Conservation (phyloP, 2,329 filamentous ascomycete genomes). For the Diaporthe helianthi region DNA sequence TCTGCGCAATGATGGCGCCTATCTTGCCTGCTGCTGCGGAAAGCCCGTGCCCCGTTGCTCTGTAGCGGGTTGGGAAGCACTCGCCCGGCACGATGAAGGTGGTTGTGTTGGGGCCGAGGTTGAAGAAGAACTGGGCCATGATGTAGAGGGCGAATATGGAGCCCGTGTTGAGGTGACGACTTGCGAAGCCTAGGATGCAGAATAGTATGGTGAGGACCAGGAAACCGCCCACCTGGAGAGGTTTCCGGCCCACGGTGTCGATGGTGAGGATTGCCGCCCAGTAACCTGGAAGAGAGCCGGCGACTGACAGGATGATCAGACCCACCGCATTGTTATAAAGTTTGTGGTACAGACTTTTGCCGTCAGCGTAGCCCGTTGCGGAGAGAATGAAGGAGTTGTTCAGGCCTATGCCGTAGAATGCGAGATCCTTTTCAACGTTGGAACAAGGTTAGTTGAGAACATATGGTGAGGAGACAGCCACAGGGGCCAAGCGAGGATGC, state of each 20-base stretch:
- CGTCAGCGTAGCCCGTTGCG: constrained; percentile 74
- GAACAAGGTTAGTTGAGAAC: background rate
- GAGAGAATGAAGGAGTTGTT: constrained; percentile 76
- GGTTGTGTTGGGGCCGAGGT: constrained; percentile 70
- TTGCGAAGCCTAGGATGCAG: constrained; percentile 67
- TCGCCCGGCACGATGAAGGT: constrained; percentile 71
- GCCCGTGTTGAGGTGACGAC: constrained; percentile 54
- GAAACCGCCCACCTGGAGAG: constrained; percentile 73
- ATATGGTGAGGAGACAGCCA: background rate
- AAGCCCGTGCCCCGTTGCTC: constrained; percentile 68
- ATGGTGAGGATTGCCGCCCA: constrained; percentile 77
- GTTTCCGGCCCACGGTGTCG: constrained; percentile 78
- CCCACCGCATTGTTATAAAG: constrained; percentile 78
- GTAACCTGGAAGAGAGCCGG: constrained; percentile 81
- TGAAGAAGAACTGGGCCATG: constrained; percentile 71
- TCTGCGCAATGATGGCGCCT: constrained; percentile 72
- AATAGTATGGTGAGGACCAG: constrained; percentile 67
- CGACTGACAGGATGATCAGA: constrained; percentile 78
- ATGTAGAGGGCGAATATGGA: constrained; percentile 68
- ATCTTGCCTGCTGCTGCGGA: constrained; percentile 72
- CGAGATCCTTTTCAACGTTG: constrained; percentile 71
- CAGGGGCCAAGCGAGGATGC: background rate
- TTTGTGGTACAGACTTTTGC: constrained; percentile 69
- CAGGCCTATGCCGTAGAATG: constrained; percentile 75
- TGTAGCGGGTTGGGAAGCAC: constrained; percentile 69